Evolutionary conservation across 306 rosid genomes (phyloP).

Genomic region (Vigna nakashimae): DNA sequence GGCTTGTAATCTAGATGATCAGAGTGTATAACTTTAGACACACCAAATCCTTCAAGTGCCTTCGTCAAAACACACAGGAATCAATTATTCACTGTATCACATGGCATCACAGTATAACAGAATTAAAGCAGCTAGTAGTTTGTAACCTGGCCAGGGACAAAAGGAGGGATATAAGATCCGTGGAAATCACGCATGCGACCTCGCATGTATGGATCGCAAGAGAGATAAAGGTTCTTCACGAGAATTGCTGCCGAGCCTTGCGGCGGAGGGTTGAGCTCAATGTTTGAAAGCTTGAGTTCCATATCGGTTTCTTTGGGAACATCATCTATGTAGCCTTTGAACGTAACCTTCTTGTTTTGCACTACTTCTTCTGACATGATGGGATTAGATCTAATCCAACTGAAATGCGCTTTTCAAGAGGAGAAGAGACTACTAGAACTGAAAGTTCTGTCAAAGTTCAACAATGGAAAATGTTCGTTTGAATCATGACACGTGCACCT

Average conservation of each 20-base stretch:
- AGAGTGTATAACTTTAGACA: constrained; percentile 58
- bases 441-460: background rate
- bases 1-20: constrained; percentile 53
- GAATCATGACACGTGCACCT: too few species aligned
- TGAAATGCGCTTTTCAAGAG: too few species aligned
- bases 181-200: constrained; percentile 64
- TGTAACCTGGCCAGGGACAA: constrained; percentile 47
- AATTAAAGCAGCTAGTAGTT: background rate
- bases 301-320: constrained; percentile 48
- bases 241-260: constrained; percentile 40
- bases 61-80: constrained; percentile 25
- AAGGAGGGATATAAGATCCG: constrained; percentile 55
- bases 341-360: constrained; percentile 50
- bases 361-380: constrained; percentile 17
- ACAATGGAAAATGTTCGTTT: background rate
- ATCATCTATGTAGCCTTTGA: constrained; percentile 50
- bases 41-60: constrained; percentile 58
- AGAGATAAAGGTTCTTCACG: constrained; percentile 55
- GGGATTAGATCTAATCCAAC: background rate
- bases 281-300: constrained; percentile 23
- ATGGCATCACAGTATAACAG: background rate
- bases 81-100: background rate
- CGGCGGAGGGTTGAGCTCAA: constrained; percentile 1
- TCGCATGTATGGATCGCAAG: constrained; percentile 61
- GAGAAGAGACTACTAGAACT: too few species aligned